phyloP scores from a whole-genome alignment of 768 basidiomycete genomes.

The Cytidiella melzeri region DNA sequence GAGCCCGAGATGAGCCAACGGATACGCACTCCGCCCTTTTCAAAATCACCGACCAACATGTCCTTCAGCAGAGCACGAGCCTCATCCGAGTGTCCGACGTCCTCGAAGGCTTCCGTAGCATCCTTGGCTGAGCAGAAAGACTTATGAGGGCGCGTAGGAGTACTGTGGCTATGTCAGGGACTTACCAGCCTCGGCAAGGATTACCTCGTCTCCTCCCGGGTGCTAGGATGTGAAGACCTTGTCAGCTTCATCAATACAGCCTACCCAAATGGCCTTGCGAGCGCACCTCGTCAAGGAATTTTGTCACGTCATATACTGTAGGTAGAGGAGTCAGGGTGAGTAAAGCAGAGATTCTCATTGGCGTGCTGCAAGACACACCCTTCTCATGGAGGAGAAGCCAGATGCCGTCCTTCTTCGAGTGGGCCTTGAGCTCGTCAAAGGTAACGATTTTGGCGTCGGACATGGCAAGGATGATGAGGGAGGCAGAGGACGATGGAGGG shows the following conservation, averaged over 20 bases:
- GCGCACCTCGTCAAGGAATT: slow-evolving; percentile 90
- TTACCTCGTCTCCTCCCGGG: slow-evolving; percentile 97
- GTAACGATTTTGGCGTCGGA: slow-evolving; percentile 54
- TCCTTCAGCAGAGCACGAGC: slow-evolving; percentile 78
- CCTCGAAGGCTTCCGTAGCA: slow-evolving; percentile 97
- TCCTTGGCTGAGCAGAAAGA: slow-evolving; percentile 61
- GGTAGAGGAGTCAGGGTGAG: slow-evolving; percentile 13
- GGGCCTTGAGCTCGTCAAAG: slow-evolving; percentile 69
- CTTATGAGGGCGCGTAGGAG: neutral
- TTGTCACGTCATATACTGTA: slow-evolving; percentile 87
- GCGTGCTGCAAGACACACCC: slow-evolving; percentile 38
- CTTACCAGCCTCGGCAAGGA: slow-evolving; percentile 86
- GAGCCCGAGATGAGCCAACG: neutral
- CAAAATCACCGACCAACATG: slow-evolving; percentile 80
- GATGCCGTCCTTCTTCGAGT: slow-evolving; percentile 69
- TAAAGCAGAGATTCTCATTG: slow-evolving; percentile 7
- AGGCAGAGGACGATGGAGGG: slow-evolving; percentile 1
- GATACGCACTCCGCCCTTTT: slow-evolving; percentile 54
- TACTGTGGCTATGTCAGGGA: slow-evolving; percentile 17
- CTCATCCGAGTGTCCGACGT: slow-evolving; percentile 98
- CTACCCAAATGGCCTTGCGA: neutral
- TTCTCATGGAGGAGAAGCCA: slow-evolving; percentile 84
- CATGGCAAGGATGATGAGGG: slow-evolving; percentile 15
- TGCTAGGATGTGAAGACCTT: slow-evolving; percentile 43
- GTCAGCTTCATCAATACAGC: neutral